Evolutionary conservation across 345 rosid species (phyloP).

Genomic region (Microcos paniculata): DNA sequence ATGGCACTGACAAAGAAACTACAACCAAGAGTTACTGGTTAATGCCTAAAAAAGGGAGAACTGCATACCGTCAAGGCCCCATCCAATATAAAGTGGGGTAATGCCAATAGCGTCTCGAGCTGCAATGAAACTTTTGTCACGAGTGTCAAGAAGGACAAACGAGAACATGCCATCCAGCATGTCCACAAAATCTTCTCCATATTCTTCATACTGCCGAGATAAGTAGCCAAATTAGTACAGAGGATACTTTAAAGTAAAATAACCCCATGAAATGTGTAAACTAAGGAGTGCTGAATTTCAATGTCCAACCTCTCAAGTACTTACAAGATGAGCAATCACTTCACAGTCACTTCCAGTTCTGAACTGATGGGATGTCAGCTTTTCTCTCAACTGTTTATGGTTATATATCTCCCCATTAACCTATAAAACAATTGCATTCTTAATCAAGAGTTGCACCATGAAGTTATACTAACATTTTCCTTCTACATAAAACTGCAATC

Average conservation of each 20-base stretch:
- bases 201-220: conserved; percentile 63
- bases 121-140: conserved; percentile 73
- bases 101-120: conserved; percentile 80
- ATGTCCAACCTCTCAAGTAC: conserved; percentile 24
- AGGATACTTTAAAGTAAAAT: background rate
- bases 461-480: background rate
- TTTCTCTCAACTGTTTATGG: conserved; percentile 61
- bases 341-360: conserved; percentile 90
- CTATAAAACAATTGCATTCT: conserved; percentile 35
- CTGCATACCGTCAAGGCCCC: conserved; percentile 81
- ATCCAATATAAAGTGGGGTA: conserved; percentile 79
- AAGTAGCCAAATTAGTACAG: background rate
- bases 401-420: conserved; percentile 91
- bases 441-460: background rate
- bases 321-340: conserved; percentile 87
- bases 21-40: background rate
- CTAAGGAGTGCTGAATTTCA: no score
- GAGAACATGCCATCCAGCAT: conserved; percentile 92
- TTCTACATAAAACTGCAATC: background rate
- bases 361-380: conserved; percentile 57
- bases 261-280: background rate
- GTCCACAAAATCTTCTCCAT: conserved; percentile 68
- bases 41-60: conserved; percentile 9
- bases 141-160: conserved; percentile 75
- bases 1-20: background rate